These are phyloP conservation scores for Ceratocystis diversiconidia DNA, from an alignment of 2,329 filamentous ascomycete genomes.

Conservation along the genomic window DNA sequence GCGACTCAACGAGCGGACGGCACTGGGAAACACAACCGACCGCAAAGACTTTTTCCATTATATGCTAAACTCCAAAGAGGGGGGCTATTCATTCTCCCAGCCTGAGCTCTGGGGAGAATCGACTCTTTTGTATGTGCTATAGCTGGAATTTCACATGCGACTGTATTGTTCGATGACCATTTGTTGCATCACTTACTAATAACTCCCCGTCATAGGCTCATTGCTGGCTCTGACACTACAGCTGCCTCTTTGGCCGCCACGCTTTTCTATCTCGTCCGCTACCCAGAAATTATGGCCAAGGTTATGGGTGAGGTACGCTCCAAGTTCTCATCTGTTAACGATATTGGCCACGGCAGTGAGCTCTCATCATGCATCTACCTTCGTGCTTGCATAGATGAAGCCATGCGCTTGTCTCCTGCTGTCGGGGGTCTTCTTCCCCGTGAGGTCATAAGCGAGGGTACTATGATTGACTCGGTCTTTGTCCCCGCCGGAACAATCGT, in stretches of 20 bases:
- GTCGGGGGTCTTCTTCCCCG: slow-evolving; percentile 47
- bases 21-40: slow-evolving; percentile 45
- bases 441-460: slow-evolving; percentile 42
- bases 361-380: slow-evolving; percentile 43
- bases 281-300: slow-evolving; percentile 32
- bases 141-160: neutral
- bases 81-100: slow-evolving; percentile 49
- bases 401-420: slow-evolving; percentile 48
- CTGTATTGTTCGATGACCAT: neutral
- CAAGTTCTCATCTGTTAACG: slow-evolving; percentile 37
- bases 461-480: slow-evolving; percentile 37
- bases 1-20: slow-evolving; percentile 52
- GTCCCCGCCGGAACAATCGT: slow-evolving; percentile 48
- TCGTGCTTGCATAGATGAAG: slow-evolving; percentile 50
- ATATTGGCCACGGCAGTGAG: slow-evolving; percentile 38
- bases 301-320: slow-evolving; percentile 38
- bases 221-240: slow-evolving; percentile 58
- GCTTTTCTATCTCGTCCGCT: slow-evolving; percentile 47
- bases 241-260: slow-evolving; percentile 52
- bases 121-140: slow-evolving; percentile 42
- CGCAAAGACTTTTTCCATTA: slow-evolving; percentile 67
- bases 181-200: neutral
- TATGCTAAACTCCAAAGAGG: slow-evolving; percentile 55
- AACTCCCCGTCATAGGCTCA: slow-evolving; percentile 35
- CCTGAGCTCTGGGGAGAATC: slow-evolving; percentile 58